Base-by-base conservation (phyloP, 805 yeast species). In the Candida adriatica region DNA sequence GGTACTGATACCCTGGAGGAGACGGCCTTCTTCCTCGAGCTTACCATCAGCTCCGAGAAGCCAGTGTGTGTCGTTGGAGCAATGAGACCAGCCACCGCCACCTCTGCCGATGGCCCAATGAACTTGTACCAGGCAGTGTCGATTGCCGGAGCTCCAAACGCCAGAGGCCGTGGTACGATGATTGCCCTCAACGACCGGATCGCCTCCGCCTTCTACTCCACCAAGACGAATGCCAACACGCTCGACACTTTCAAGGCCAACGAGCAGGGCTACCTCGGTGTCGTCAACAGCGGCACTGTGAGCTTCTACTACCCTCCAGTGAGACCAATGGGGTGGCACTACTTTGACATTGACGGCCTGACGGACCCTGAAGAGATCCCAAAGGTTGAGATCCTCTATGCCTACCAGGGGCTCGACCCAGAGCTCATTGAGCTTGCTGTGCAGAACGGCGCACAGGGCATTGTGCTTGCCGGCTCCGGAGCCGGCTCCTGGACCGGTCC, bases 51-150 rank as follows among this genome's bases (percentile, higher is more conserved):
- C 17, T 31, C 47, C 8, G 41, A 38, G 16, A 46, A 46, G 24
- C 49, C 51, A 16, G 58, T 68, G 21, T 70, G 31, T 52, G 38
- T 44, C 8, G 50, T 30, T 37, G 85, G 85, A 4, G 72, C 80
- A 4, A 78, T 78, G 85, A 64, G 84, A 51, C 85, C 85, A 1
- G 68, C 79, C 6, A 74, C 81, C 6, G 75, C 80, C 18, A 66
- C 75, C n/a, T 71, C 79, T 4, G 77, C 81, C 3, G 85, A 78
- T 52, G 84, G 84, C 1, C 79, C 81, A n/a, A 75, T 76, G 78
- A 78, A 78, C 49, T 57, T 78, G 35, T 76, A 75, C 48, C 82
- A 77, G 43, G 80, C 83, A 1, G 74, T 75, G 26, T 68, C 70
- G 13, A 70, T 77, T 27, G 83, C 84, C 2, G 56, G 76, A 1